A percentile compares a stretch with the other conserved stretches of the same genome.
phyloP scores from a whole-genome alignment of 1,284 basidiomycete genomes.

The Singerocomus rubriflavus region DNA sequence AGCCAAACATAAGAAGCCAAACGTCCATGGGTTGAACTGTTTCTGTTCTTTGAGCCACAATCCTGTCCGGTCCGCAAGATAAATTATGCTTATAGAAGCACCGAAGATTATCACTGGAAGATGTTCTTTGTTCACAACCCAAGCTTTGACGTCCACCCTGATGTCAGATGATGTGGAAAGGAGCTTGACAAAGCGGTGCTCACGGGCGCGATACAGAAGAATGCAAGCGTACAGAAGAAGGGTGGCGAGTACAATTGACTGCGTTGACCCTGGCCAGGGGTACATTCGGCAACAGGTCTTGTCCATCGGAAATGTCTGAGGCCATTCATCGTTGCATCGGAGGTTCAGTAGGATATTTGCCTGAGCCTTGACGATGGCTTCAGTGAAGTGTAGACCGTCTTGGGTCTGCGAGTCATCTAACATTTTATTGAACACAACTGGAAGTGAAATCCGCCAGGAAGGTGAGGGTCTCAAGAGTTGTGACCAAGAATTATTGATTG shows the following conservation, averaged over 20 bases:
- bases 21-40: constrained; percentile 68
- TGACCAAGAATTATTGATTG: constrained; percentile 33
- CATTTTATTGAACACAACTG: constrained; percentile 77
- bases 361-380: constrained; percentile 63
- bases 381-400: constrained; percentile 82
- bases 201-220: constrained; percentile 19
- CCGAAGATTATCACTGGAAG: constrained; percentile 61
- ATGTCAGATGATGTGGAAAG: constrained; percentile 11
- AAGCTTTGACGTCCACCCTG: constrained; percentile 27
- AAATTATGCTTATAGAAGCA: constrained; percentile 62
- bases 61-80: constrained; percentile 75
- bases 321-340: constrained; percentile 73
- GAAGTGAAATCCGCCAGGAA: constrained; percentile 53
- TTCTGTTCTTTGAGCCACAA: constrained; percentile 90
- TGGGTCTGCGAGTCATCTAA: constrained; percentile 68
- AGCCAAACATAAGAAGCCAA: constrained; percentile 55
- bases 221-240: constrained; percentile 20
- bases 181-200: constrained; percentile 6
- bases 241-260: constrained; percentile 54
- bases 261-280: constrained; percentile 61
- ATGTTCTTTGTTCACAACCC: constrained; percentile 27
- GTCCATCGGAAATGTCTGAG: constrained; percentile 68
- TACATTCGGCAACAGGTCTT: constrained; percentile 84
- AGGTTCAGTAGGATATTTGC: constrained; percentile 79
- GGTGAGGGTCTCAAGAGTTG: constrained; percentile 23